Conservation (phyloP, 2,329 filamentous ascomycete genomes). For the Phyllosticta citriasiana region DNA sequence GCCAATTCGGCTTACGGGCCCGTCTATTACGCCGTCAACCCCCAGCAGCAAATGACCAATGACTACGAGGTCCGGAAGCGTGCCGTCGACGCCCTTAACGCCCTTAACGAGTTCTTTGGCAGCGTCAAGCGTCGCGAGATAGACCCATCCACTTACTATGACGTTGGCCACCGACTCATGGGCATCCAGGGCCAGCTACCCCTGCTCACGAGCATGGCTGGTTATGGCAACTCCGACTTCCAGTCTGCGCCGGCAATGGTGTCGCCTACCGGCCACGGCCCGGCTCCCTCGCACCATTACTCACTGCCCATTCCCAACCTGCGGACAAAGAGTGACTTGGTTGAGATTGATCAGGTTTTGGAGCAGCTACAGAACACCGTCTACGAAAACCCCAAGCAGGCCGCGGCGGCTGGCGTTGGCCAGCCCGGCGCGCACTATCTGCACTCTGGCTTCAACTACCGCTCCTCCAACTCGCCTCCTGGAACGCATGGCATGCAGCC, state of each 20-base stretch:
- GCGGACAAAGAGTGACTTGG: conserved; percentile 83
- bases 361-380: conserved; percentile 95
- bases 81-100: conserved; percentile 52
- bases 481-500: conserved; percentile 23
- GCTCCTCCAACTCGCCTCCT: conserved; percentile 49
- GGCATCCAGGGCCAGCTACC: conserved; percentile 59
- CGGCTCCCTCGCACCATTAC: conserved; percentile 62
- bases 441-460: conserved; percentile 41
- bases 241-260: conserved; percentile 43
- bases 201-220: conserved; percentile 18
- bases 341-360: conserved; percentile 89
- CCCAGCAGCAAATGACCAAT: conserved; percentile 58
- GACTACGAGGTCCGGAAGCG: conserved; percentile 63
- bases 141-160: conserved; percentile 78
- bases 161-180: conserved; percentile 81
- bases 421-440: conserved; percentile 62
- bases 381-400: conserved; percentile 81
- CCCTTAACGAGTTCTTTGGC: conserved; percentile 86
- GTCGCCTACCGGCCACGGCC: conserved; percentile 44
- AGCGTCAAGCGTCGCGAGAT: conserved; percentile 86
- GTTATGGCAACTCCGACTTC: conserved; percentile 37
- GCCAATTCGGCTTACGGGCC: conserved; percentile 51
- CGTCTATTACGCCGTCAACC: conserved; percentile 66
- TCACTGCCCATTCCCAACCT: conserved; percentile 80
- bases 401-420: conserved; percentile 67